Conservation (phyloP, 495 filamentous ascomycete species). For the Podospora tetraspora region DNA sequence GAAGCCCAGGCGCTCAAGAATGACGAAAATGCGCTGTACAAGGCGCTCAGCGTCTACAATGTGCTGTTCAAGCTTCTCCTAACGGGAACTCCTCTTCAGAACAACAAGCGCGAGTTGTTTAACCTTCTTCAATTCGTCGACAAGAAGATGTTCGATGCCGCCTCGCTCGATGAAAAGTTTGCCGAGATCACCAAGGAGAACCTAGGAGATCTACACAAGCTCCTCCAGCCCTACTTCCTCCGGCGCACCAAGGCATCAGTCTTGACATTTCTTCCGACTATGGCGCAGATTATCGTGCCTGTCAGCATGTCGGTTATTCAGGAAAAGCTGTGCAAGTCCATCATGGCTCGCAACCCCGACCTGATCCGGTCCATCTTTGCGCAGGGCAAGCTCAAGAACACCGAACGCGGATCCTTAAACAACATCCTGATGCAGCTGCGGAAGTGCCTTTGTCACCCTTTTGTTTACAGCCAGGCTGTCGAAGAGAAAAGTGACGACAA, state of each 20-base stretch:
- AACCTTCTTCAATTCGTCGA: conserved; percentile 94
- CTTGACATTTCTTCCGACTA: conserved; percentile 80
- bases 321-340: conserved; percentile 90
- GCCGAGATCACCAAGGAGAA: conserved; percentile 71
- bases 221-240: conserved; percentile 73
- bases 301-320: conserved; percentile 89
- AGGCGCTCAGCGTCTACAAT: conserved; percentile 61
- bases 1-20: conserved; percentile 97
- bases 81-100: conserved; percentile 90
- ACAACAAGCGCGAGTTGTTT: conserved; percentile 90
- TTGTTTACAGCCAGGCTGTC: conserved; percentile 82
- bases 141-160: conserved; percentile 53
- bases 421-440: conserved; percentile 95
- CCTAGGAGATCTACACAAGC: conserved; percentile 68
- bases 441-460: conserved; percentile 93
- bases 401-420: conserved; percentile 71
- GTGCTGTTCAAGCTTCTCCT: conserved; percentile 77
- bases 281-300: conserved; percentile 91
- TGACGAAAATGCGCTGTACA: conserved; percentile 77
- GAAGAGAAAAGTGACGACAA: conserved; percentile 64
- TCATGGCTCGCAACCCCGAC: conserved; percentile 79
- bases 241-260: conserved; percentile 83
- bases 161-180: conserved; percentile 68
- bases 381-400: conserved; percentile 54
- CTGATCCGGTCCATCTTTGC: conserved; percentile 84